Conservation (phyloP, 306 rosid genomes). For the Quercus gilva region DNA sequence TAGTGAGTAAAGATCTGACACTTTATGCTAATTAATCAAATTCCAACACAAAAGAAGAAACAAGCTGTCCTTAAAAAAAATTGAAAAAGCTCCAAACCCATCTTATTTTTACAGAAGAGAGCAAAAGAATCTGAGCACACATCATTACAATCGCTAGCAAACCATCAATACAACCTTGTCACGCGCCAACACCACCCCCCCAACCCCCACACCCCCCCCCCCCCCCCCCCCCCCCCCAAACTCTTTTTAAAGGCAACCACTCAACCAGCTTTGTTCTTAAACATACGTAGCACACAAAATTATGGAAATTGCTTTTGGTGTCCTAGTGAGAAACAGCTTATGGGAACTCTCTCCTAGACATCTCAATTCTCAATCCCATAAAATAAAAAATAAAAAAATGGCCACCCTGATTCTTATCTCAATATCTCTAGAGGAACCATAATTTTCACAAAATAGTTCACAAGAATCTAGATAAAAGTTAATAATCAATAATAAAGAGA, state of each 20-base stretch:
- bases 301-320: background rate
- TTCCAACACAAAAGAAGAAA: too few species aligned
- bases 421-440: too few species aligned
- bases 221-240: too few species aligned
- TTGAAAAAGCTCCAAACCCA: background rate
- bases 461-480: too few species aligned
- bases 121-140: background rate
- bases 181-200: too few species aligned
- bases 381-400: background rate
- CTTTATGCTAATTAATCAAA: too few species aligned
- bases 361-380: background rate
- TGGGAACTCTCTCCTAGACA: background rate
- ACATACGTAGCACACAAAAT: background rate
- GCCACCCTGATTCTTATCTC: background rate
- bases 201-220: too few species aligned
- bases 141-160: background rate
- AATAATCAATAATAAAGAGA: too few species aligned
- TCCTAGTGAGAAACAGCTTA: background rate
- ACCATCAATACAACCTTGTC: background rate
- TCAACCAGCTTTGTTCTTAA: background rate
- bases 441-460: too few species aligned
- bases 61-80: background rate
- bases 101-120: background rate
- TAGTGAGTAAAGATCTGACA: too few species aligned
- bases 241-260: background rate